Base-by-base conservation (phyloP, 2,329 filamentous ascomycete genomes). In the Alternaria gaisen region DNA sequence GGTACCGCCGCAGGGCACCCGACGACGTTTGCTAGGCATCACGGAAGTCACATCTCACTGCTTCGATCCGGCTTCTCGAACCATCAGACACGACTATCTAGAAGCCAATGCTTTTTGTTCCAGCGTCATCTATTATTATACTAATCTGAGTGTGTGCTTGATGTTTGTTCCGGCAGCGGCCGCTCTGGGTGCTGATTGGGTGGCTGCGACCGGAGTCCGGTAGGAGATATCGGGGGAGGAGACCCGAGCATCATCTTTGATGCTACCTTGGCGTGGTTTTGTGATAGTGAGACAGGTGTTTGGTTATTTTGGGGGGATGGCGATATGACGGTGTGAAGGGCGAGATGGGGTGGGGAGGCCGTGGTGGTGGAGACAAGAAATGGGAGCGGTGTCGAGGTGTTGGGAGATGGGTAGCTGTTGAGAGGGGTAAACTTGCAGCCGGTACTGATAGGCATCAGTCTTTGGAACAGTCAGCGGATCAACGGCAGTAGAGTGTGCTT, bases 121-220 rank as follows among this genome's bases (percentile, higher is more conserved):
- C 52, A 28, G 58, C 48, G 56, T 62, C 60, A 62, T 56, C 22
- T 32, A 61, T 36, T 34, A 7, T 34, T 43, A 11, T 56, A 22
- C 43, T 34, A 30, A 38, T 10, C 47, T 18, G 9, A 57, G 32
- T 9, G 54, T 30, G 44, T 40, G 32, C 26, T 50, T 30, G 56
- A 52, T 24, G 26, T 50, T n/a, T 46, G 40, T 50, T 47, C 51
- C 44, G 58, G 43, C 11, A 38, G 64, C 53, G 58, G 58, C 34
- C 46, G 36, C 47, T 42, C 41, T 36, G 28, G 44, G 28, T 32
- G 50, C 32, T 68, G 61, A 68, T 65, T 66, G 64, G 65, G 30
- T 56, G 51, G 41, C 41, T 38, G 42, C 24, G 53, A 61, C 24
- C 68, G 69, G 69, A 72, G 60, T 72, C 66, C 68, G 69, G 64